A percentile compares a stretch with the other conserved stretches of the same genome.
These are phyloP conservation scores for Suhomyces wounanorum DNA, from an alignment of 1,139 yeast genomes.

Conservation along the genomic window DNA sequence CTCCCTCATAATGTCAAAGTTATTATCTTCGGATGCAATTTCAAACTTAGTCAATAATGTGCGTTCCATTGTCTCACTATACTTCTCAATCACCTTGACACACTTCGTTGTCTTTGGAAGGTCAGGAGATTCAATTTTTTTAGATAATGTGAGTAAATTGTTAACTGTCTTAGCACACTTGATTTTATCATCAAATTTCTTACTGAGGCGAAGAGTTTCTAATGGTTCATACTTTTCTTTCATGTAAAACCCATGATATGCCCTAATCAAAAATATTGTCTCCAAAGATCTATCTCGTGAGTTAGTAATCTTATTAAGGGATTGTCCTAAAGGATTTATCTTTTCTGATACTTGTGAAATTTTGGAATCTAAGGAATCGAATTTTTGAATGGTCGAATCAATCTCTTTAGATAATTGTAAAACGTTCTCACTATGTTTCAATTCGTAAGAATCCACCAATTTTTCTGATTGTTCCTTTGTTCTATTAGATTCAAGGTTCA, in stretches of 20 bases:
- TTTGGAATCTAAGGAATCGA: slow-evolving; percentile 59
- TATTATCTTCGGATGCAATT: slow-evolving; percentile 58
- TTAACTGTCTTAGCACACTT: slow-evolving; percentile 71
- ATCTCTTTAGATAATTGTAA: slow-evolving; percentile 55
- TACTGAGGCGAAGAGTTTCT: slow-evolving; percentile 48
- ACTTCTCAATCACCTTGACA: slow-evolving; percentile 61
- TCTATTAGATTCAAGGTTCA: slow-evolving; percentile 55
- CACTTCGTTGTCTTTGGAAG: slow-evolving; percentile 52
- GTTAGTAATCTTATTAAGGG: slow-evolving; percentile 71
- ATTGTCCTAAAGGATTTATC: slow-evolving; percentile 75
- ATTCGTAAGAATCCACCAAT: slow-evolving; percentile 63
- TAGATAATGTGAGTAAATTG: slow-evolving; percentile 63
- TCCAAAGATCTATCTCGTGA: slow-evolving; percentile 75
- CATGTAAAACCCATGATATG: slow-evolving; percentile 74
- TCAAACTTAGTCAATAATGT: slow-evolving; percentile 60
- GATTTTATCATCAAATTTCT: slow-evolving; percentile 51
- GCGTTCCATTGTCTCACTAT: slow-evolving; percentile 76
- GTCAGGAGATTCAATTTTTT: slow-evolving; percentile 57
- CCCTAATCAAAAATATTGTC: slow-evolving; percentile 71
- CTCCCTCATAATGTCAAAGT: slow-evolving; percentile 70
- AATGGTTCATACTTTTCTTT: slow-evolving; percentile 65
- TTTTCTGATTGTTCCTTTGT: slow-evolving; percentile 52
- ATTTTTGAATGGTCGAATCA: slow-evolving; percentile 43
- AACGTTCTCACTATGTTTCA: slow-evolving; percentile 68
- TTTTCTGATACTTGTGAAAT: slow-evolving; percentile 61